Conservation (phyloP, 75 land plant genomes). For the Ceratopteris richardii region DNA sequence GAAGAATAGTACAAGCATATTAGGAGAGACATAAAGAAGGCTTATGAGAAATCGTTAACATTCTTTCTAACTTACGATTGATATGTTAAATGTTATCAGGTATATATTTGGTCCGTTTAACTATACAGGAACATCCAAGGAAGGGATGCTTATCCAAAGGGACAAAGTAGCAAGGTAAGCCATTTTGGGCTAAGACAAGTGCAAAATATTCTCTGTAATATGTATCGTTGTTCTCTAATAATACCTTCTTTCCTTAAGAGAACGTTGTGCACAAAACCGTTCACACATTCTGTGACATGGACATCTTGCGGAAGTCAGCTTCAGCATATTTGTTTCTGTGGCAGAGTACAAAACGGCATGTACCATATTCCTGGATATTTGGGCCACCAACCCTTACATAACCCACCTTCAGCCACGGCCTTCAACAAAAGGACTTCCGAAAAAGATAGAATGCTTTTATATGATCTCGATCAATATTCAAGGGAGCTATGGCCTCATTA, state of each 20-base stretch:
- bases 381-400: conserved; percentile 13
- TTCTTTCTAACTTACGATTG: no score
- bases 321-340: not conserved
- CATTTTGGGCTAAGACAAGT: no score
- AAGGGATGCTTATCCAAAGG: conserved; percentile 8
- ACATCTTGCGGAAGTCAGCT: no score
- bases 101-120: conserved; percentile 8
- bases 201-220: no score
- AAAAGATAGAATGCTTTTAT: conserved; percentile 12
- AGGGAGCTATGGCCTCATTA: conserved; percentile 14
- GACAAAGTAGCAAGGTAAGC: conserved; percentile 9
- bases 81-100: no score
- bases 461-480: conserved; percentile 14
- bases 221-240: no score
- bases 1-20: no score
- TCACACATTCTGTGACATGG: no score
- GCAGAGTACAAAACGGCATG: conserved; percentile 1
- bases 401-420: conserved; percentile 11
- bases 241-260: no score
- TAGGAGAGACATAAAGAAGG: no score
- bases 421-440: not conserved
- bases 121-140: not conserved
- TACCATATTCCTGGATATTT: conserved; percentile 9
- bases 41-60: no score
- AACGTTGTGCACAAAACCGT: no score